Base-by-base conservation (phyloP, 202 grass and related monocot species). In the Schoenoplectus tabernaemontani region DNA sequence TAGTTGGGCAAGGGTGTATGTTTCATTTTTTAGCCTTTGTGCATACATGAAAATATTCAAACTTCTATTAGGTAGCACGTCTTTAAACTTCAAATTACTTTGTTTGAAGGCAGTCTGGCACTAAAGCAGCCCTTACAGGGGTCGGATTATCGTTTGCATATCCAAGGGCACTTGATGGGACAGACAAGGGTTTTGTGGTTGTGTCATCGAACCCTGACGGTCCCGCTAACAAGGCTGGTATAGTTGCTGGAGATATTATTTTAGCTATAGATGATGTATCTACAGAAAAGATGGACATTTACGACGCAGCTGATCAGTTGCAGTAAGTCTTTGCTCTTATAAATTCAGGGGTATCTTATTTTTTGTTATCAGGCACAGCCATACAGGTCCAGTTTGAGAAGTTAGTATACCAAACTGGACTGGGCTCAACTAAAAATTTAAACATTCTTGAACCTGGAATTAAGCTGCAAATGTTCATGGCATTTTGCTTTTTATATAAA, bases 31-130 rank as follows among this genome's bases (percentile, higher is more conserved):
- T 20, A 34, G n/a, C 9, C 32, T 39, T 19, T 1, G 26, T 70
- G 9, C 64, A 81, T 11, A 60, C 19, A 59, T 22, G 37, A 63
- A 62, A 62, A 34, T 20, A 61, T 44, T 6, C 80, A 33, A 62
- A 79, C 10, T n/a, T 73, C 24, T 73, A 73, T 53, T 26, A 51
- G 70, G 24, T 46, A 53, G 62, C 28, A 13, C 60, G 50, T 59
- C 81, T 75, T 86, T 66, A 90, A 80, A 75, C 67, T 82, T 63
- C 19, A 10, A 72, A 84, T 85, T 84, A 77, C 78, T 81, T 90
- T 93, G 71, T 89, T 82, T 92, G 86, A 98, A 91, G 91, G 88
- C 89, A 98, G 95, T 95, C 95, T 91, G 91, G 95, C 81, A 92
- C 95, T 80, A 90, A 98, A 91, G 95, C 91, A 17, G 86, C 91